Conservation (phyloP, 1,284 basidiomycete species). For the Malassezia dermatis region DNA sequence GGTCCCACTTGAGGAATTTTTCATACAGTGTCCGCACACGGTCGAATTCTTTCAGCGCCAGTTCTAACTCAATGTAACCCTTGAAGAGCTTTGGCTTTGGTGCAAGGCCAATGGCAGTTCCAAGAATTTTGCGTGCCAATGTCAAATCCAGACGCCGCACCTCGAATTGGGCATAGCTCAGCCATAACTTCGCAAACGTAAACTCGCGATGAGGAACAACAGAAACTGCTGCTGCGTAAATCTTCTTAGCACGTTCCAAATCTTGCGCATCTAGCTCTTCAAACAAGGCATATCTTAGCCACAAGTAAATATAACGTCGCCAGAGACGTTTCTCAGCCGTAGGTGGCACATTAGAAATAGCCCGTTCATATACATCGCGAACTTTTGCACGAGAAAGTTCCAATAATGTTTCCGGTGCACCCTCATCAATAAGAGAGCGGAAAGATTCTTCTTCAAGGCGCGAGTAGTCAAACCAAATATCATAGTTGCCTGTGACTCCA, state of each 20-base stretch:
- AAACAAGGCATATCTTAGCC: slow-evolving; percentile 91
- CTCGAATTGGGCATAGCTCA: slow-evolving; percentile 80
- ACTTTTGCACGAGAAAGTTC: slow-evolving; percentile 53
- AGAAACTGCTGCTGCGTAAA: slow-evolving; percentile 79
- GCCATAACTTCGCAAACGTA: slow-evolving; percentile 77
- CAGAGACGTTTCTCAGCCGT: slow-evolving; percentile 64
- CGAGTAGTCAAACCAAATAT: slow-evolving; percentile 95
- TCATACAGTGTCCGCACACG: slow-evolving; percentile 83
- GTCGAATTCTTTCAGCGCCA: slow-evolving; percentile 65
- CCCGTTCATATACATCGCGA: slow-evolving; percentile 87
- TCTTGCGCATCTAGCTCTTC: slow-evolving; percentile 95
- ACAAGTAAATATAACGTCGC: slow-evolving; percentile 87
- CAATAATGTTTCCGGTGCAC: slow-evolving; percentile 20
- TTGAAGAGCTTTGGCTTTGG: slow-evolving; percentile 64
- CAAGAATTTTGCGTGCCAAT: slow-evolving; percentile 79
- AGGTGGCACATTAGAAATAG: slow-evolving; percentile 89
- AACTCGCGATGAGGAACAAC: slow-evolving; percentile 91
- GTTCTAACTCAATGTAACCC: slow-evolving; percentile 42
- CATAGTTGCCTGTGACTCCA: slow-evolving; percentile 68
- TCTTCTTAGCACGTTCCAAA: slow-evolving; percentile 69
- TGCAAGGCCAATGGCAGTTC: slow-evolving; percentile 83
- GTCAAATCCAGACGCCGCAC: slow-evolving; percentile 70
- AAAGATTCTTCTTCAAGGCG: slow-evolving; percentile 82
- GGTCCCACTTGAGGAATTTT: slow-evolving; percentile 60
- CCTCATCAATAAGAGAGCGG: slow-evolving; percentile 51